phyloP scores from a whole-genome alignment of 495 filamentous ascomycete species.

The Neurospora sp. region DNA sequence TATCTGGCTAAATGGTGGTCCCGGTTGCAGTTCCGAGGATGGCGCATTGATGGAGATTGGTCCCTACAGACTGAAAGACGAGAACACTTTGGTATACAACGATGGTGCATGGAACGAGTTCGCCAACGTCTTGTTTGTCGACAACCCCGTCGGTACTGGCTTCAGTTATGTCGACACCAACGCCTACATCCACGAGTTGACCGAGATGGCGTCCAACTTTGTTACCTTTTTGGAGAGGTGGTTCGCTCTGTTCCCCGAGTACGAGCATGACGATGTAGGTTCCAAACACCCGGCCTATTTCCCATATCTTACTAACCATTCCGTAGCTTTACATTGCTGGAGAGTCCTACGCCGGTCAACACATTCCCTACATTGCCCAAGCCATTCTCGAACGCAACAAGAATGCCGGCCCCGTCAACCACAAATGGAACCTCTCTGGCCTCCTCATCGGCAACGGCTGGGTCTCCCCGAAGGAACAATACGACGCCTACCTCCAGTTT shows the following conservation, averaged over 20 bases:
- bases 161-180: constrained; percentile 91
- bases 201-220: constrained; percentile 84
- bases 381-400: constrained; percentile 81
- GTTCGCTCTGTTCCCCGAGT: constrained; percentile 84
- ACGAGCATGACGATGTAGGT: constrained; percentile 79
- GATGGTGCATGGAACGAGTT: constrained; percentile 95
- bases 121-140: constrained; percentile 90
- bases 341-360: constrained; percentile 93
- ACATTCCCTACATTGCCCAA: constrained; percentile 92
- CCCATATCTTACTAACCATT: constrained; percentile 6
- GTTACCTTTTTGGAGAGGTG: constrained; percentile 83
- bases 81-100: constrained; percentile 67
- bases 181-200: constrained; percentile 72
- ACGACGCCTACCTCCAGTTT: constrained; percentile 74
- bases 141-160: constrained; percentile 92
- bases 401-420: constrained; percentile 16
- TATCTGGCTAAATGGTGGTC: constrained; percentile 94
- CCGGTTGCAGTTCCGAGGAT: constrained; percentile 94
- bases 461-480: constrained; percentile 86
- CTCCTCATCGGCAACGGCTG: constrained; percentile 94
- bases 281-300: no score
- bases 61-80: constrained; percentile 75
- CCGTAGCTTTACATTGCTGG: constrained; percentile 81
- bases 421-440: constrained; percentile 72
- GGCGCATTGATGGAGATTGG: constrained; percentile 97